Evolutionary conservation across 345 rosid genomes (phyloP).

Genomic region (Hibiscus trionum): DNA sequence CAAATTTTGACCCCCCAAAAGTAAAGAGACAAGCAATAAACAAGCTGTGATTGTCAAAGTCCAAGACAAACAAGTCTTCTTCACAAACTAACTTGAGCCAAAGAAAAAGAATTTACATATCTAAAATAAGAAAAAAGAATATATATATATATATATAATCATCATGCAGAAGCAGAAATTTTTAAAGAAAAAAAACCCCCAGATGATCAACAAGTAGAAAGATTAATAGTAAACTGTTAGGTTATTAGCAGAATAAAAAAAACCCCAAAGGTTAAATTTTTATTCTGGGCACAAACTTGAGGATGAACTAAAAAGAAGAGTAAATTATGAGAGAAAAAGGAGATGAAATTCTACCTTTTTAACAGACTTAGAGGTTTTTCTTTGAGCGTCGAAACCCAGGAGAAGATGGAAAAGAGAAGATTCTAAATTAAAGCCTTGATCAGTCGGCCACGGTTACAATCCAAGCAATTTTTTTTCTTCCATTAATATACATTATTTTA

Average conservation of each 20-base stretch:
- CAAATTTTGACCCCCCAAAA: neutral
- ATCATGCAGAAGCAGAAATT: neutral
- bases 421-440: neutral
- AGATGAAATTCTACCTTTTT: neutral
- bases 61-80: neutral
- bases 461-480: too few species aligned
- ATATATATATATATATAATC: neutral
- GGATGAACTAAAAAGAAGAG: neutral
- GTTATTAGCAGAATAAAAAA: neutral
- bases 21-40: neutral
- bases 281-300: neutral
- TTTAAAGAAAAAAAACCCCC: neutral
- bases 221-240: neutral
- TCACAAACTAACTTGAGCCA: neutral
- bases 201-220: neutral
- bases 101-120: neutral
- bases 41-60: neutral
- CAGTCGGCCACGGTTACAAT: neutral
- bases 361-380: neutral
- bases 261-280: neutral
- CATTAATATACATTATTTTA: too few species aligned
- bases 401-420: neutral
- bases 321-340: neutral
- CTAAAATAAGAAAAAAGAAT: neutral
- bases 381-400: constrained; percentile 3